Percentiles rank a stretch among this genome's conserved stretches.
Conservation (phyloP, 1,139 yeast species). For the Nakaseomyces nivariensis region DNA sequence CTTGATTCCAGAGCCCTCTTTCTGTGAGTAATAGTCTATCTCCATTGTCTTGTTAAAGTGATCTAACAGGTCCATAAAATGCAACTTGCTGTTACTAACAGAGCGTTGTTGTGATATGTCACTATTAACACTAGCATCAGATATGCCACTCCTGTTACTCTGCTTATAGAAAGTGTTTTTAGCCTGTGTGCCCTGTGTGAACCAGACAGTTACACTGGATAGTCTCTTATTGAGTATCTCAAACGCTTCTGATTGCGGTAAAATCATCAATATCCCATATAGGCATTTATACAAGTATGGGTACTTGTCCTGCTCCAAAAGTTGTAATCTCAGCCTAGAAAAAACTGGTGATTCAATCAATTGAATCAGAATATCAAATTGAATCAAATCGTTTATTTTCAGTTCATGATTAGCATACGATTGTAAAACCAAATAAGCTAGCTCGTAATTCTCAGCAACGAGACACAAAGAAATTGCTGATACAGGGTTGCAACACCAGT, state of each 20-base stretch:
- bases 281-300: slow-evolving; percentile 80
- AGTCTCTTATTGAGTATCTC: slow-evolving; percentile 69
- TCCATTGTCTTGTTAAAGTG: slow-evolving; percentile 22
- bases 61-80: slow-evolving; percentile 20
- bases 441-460: slow-evolving; percentile 79
- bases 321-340: slow-evolving; percentile 73
- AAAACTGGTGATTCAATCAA: slow-evolving; percentile 82
- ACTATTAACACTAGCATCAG: slow-evolving; percentile 9
- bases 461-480: slow-evolving; percentile 82
- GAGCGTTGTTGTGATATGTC: slow-evolving; percentile 14
- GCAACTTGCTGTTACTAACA: slow-evolving; percentile 17
- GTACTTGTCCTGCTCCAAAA: slow-evolving; percentile 75
- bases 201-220: slow-evolving; percentile 31
- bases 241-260: slow-evolving; percentile 95
- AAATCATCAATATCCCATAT: slow-evolving; percentile 84
- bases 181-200: slow-evolving; percentile 12
- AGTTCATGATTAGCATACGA: slow-evolving; percentile 61
- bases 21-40: slow-evolving; percentile 8
- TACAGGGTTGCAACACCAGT: slow-evolving; percentile 91
- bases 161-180: slow-evolving; percentile 7
- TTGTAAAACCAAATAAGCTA: slow-evolving; percentile 74
- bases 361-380: slow-evolving; percentile 73
- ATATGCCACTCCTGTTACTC: slow-evolving; percentile 4
- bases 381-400: slow-evolving; percentile 60
- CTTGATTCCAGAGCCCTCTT: slow-evolving; percentile 1